phyloP scores from a whole-genome alignment of 257 asterid species.

The Penstemon davidsonii region DNA sequence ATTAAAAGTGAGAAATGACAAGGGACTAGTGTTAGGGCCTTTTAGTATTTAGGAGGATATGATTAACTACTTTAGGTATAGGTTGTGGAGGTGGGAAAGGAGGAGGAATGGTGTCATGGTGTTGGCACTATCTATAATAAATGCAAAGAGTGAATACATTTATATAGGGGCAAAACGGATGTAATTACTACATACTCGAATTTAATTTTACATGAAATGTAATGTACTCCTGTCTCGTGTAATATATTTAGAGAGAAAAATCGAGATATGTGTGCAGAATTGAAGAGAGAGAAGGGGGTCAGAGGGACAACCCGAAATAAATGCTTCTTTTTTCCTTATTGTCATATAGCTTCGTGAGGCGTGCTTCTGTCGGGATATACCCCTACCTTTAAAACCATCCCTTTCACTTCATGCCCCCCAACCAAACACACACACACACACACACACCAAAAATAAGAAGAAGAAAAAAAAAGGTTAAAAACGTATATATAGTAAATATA shows the following conservation, averaged over 20 bases:
- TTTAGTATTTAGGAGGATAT: background rate
- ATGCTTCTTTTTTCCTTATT: constrained; percentile 54
- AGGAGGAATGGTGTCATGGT: constrained; percentile 34
- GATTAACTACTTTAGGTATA: background rate
- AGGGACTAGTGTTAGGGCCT: no score
- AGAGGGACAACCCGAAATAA: constrained; percentile 99
- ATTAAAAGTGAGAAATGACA: no score
- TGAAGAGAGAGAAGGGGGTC: constrained; percentile 28
- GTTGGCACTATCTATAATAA: constrained; percentile 61
- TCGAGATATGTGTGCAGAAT: background rate
- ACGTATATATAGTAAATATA: no score
- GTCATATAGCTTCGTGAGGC: constrained; percentile 60
- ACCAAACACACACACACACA: constrained; percentile 10
- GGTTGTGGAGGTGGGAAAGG: constrained; percentile 23
- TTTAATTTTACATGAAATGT: constrained; percentile 34
- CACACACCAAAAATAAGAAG: background rate
- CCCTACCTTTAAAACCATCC: constrained; percentile 68
- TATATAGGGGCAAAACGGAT: constrained; percentile 39
- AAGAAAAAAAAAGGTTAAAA: no score
- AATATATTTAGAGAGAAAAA: background rate
- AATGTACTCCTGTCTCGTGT: constrained; percentile 30
- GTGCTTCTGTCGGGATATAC: constrained; percentile 87
- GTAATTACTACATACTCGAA: constrained; percentile 16
- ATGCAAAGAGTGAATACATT: constrained; percentile 33
- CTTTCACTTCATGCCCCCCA: constrained; percentile 46